phyloP scores from a whole-genome alignment of 2,329 filamentous ascomycete genomes.

The Aspergillus thermomutatus region DNA sequence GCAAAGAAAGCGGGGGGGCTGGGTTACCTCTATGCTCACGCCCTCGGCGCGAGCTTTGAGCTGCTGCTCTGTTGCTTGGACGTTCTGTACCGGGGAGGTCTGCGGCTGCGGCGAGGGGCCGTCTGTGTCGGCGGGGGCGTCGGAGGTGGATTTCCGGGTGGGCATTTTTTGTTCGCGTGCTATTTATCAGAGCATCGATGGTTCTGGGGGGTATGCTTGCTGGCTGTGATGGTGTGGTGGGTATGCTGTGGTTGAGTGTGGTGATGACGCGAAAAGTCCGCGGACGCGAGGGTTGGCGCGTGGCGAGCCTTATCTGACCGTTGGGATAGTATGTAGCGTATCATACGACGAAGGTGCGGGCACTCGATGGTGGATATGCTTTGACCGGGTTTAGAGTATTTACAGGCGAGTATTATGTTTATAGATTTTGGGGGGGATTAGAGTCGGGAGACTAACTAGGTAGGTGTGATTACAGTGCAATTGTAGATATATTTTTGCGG shows the following conservation, averaged over 20 bases:
- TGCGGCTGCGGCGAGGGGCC: constrained; percentile 10
- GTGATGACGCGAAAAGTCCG: background rate
- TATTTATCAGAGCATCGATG: background rate
- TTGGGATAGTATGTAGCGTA: too few relatives aligned
- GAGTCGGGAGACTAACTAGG: too few relatives aligned
- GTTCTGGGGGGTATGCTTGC: background rate
- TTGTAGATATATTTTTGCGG: too few relatives aligned
- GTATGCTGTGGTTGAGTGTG: background rate
- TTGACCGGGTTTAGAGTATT: too few relatives aligned
- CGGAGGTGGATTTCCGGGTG: constrained; percentile 36
- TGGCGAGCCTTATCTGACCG: background rate
- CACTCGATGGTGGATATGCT: too few relatives aligned
- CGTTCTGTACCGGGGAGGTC: constrained; percentile 17
- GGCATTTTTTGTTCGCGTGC: constrained; percentile 30
- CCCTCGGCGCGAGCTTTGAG: constrained; percentile 37
- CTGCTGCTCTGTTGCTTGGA: constrained; percentile 38
- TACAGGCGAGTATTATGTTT: too few relatives aligned
- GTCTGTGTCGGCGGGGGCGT: constrained; percentile 16
- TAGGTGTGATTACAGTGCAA: too few relatives aligned
- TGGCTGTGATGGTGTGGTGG: background rate
- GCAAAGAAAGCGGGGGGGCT: background rate
- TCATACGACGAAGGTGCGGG: too few relatives aligned
- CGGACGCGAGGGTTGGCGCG: background rate
- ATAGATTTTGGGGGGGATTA: too few relatives aligned
- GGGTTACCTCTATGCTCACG: constrained; percentile 39